Evolutionary conservation across 805 yeast genomes (phyloP), one percentile per base, ranked within the genome.

Genomic region (Candida railenensis): DNA sequence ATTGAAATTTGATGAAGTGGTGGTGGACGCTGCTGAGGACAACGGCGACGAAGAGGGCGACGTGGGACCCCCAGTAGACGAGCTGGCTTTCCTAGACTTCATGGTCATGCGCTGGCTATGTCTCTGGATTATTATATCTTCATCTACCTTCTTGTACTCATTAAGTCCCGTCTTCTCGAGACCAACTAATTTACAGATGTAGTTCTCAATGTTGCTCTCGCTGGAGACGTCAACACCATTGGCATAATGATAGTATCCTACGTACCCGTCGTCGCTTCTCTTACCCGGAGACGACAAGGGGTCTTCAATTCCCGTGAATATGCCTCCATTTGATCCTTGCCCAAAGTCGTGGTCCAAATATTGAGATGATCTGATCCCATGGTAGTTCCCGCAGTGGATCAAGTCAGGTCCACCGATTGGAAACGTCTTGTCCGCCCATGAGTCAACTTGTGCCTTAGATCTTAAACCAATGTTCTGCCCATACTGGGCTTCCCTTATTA

Each of bases 181-280:
- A 12, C 73, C 73, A 18, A 66, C 48, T 11, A 58, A 49, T n/a
- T 50, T 53, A 21, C 53, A 48, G 4, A 68, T 50, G 46, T 71
- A 64, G 18, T 46, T 47, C 43, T 69, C 72, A 25, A 71, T 55
- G 16, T 61, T 62, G 3, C 34, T 37, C 14, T 54, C 58, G 9
- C 43, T 43, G 16, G 52, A 44, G 20, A 54, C 53, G 38, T 58
- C 51, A 9, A 69, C 28, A 3, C 77, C 77, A 53, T 71, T 70
- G 30, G 59, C 63, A 48, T 54, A 68, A 52, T 71, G 76, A 50
- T 65, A 71, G 48, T 52, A 61, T 0, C 76, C 77, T 3, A 69
- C 56, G 50, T 68, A 71, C 4, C 73, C 74, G 40, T 71, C 76
- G 34, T 65, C 72, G 22, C 61, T 63, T 42, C 56, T 58, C 14